Evolutionary conservation across 164 flowering plant genomes (phyloP).

Genomic region (Stephania cephalantha): DNA sequence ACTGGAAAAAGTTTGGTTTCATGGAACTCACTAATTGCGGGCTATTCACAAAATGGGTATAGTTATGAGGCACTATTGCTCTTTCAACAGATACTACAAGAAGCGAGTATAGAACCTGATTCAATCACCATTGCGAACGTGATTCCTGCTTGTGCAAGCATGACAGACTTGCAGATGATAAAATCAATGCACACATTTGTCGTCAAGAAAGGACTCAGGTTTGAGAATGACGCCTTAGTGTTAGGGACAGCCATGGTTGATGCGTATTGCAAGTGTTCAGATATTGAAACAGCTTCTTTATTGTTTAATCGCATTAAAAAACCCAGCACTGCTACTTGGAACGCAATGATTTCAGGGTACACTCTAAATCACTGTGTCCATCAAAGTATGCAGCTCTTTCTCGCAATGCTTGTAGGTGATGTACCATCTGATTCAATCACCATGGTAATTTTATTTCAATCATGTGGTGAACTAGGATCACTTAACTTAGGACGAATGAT

Average conservation of each 20-base stretch:
- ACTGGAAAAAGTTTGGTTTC: conserved; percentile 28
- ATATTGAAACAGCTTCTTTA: conserved; percentile 24
- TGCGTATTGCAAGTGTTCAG: conserved; percentile 35
- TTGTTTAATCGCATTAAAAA: conserved; percentile 23
- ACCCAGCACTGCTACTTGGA: conserved; percentile 27
- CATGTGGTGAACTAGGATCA: conserved; percentile 25
- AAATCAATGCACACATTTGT: conserved; percentile 26
- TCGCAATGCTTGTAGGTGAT: conserved; percentile 20
- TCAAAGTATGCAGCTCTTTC: conserved; percentile 21
- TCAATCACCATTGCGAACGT: conserved; percentile 35
- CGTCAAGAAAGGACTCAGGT: conserved; percentile 26
- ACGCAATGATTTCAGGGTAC: conserved; percentile 31
- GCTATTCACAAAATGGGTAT: conserved; percentile 35
- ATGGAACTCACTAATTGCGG: conserved; percentile 35
- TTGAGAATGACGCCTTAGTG: conserved; percentile 27
- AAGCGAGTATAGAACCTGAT: conserved; percentile 28
- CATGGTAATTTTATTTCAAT: conserved; percentile 25
- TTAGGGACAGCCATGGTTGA: conserved; percentile 36
- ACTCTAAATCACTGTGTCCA: conserved; percentile 19
- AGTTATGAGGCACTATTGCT: conserved; percentile 25
- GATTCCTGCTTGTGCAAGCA: conserved; percentile 29
- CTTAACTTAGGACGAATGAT: conserved; percentile 22
- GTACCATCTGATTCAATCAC: conserved; percentile 29
- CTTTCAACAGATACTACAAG: conserved; percentile 19
- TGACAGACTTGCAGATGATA: conserved; percentile 15